phyloP scores from a whole-genome alignment of 108 stramenopile species.

The Skeletonema tropicum region DNA sequence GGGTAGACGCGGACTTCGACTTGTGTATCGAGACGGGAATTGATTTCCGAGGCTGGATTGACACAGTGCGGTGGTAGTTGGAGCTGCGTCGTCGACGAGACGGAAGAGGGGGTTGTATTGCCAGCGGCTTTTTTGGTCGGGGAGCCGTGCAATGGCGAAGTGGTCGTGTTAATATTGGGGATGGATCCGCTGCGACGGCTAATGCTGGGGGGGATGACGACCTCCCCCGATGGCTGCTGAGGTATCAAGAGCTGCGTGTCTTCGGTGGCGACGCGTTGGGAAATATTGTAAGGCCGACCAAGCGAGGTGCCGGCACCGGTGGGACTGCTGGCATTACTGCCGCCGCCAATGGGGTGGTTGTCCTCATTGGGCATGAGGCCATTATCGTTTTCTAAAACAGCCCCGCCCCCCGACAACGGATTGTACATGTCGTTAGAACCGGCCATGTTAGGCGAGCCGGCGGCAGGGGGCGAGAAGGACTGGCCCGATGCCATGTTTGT shows the following conservation, averaged over 20 bases:
- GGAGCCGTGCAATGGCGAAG: constrained; percentile 4
- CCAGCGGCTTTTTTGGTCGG: not conserved
- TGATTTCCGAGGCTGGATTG: constrained; percentile 84
- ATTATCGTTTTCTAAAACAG: constrained; percentile 3
- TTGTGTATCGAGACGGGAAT: constrained; percentile 83
- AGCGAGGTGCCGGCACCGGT: not conserved
- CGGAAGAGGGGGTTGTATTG: not conserved
- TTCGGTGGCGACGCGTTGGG: constrained; percentile 16
- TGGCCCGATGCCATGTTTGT: not conserved
- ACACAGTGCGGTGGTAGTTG: constrained; percentile 45
- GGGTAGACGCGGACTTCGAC: constrained; percentile 89
- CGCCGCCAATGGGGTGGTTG: not conserved
- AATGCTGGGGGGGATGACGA: constrained; percentile 4
- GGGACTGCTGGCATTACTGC: not conserved
- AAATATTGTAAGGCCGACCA: constrained; percentile 14
- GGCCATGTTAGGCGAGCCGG: not conserved
- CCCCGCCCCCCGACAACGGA: not conserved
- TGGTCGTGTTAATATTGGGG: not conserved
- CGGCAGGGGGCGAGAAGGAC: not conserved
- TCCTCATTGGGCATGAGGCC: not conserved
- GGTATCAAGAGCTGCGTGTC: constrained; percentile 26
- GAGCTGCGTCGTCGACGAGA: not conserved
- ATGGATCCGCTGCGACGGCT: constrained; percentile 5
- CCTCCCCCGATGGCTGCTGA: constrained; percentile 6
- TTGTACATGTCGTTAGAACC: not conserved